Base-by-base conservation (phyloP, 2,329 filamentous ascomycete genomes). In the Blumeriella jaapii region DNA sequence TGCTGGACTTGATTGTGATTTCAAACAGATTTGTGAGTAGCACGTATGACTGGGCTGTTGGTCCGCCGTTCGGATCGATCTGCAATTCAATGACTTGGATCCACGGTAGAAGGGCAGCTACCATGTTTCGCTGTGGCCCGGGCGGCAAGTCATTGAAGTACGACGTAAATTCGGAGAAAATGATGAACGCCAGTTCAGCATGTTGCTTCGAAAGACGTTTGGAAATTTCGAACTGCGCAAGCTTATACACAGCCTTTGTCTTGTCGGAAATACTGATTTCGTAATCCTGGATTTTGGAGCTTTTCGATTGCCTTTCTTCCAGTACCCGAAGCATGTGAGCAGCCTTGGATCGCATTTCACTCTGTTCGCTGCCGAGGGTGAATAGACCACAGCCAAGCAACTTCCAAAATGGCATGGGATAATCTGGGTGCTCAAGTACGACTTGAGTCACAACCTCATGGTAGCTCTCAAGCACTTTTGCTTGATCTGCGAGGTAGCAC, bases 241-340 rank as follows among this genome's bases (percentile, higher is more conserved):
- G 68, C 61, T 98, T 98, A 61, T 96, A 98, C 2, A 98, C 89
- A 0, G 89, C 87, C 47, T 93, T 93, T 0, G 93, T 98, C 61
- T 95, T 96, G 61, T 98, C 93, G 0, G 89, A 93, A 39, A 98
- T 91, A 56, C 87, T 95, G 51, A 98, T 96, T 52, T 98, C 91
- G 40, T 95, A 93, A 56, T 98, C 91, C 55, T 94, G 85, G 5
- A 98, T 76, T 54, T 93, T 93, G 1, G 89, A 94, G 45, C 76
- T 91, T 46, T 82, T 81, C 45, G 79, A 74, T 46, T 91, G 82
- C 15, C 84, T 74, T 46, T 86, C 77, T 58, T 96, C 91, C 1
- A 96, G 64, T 0, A 76, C 77, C 25, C 86, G 74, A 9, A 98
- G 66, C 19, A 96, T 66, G 31, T 78, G 74, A 1, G 82, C 82